phyloP scores from a whole-genome alignment of 2,329 filamentous ascomycete genomes.

The Paraphaeosphaeria minitans region DNA sequence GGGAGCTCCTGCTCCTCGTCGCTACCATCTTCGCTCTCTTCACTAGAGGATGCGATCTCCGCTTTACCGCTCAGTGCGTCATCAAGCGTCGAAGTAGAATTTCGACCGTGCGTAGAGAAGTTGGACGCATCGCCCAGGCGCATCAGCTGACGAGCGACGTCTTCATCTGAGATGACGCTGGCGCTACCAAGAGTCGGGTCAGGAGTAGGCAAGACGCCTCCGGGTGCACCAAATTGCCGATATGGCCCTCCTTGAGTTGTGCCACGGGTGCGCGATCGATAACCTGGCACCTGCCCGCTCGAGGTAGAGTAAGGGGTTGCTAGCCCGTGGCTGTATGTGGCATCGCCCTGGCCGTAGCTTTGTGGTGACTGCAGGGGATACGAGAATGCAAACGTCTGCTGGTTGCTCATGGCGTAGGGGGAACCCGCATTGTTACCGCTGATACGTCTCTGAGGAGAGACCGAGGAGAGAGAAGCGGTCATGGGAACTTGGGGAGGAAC shows the following conservation, averaged over 20 bases:
- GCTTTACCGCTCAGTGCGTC: constrained; percentile 91
- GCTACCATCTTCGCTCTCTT: constrained; percentile 72
- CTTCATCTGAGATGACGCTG: constrained; percentile 96
- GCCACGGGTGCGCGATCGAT: constrained; percentile 44
- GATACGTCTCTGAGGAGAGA: constrained; percentile 85
- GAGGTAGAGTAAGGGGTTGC: constrained; percentile 45
- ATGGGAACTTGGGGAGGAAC: constrained; percentile 81
- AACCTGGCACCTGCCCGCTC: constrained; percentile 37
- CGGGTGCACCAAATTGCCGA: constrained; percentile 55
- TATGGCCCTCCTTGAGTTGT: constrained; percentile 47
- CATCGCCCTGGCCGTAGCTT: constrained; percentile 61
- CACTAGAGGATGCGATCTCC: constrained; percentile 61
- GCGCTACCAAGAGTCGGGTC: constrained; percentile 83
- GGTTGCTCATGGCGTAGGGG: constrained; percentile 75
- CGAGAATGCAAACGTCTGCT: constrained; percentile 79
- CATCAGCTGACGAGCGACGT: constrained; percentile 96
- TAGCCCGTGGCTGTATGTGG: constrained; percentile 43
- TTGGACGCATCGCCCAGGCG: constrained; percentile 92
- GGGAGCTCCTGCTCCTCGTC: constrained; percentile 62
- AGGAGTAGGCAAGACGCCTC: constrained; percentile 77
- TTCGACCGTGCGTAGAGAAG: constrained; percentile 82
- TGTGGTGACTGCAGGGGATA: constrained; percentile 84
- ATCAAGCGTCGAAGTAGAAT: constrained; percentile 89
- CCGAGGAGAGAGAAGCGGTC: constrained; percentile 94
- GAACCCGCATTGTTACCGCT: constrained; percentile 73